Percentiles rank a stretch among this genome's conserved stretches.
These are phyloP conservation scores for Mycosphaerella sp. DNA, from an alignment of 2,329 filamentous ascomycete species.

Conservation along the genomic window DNA sequence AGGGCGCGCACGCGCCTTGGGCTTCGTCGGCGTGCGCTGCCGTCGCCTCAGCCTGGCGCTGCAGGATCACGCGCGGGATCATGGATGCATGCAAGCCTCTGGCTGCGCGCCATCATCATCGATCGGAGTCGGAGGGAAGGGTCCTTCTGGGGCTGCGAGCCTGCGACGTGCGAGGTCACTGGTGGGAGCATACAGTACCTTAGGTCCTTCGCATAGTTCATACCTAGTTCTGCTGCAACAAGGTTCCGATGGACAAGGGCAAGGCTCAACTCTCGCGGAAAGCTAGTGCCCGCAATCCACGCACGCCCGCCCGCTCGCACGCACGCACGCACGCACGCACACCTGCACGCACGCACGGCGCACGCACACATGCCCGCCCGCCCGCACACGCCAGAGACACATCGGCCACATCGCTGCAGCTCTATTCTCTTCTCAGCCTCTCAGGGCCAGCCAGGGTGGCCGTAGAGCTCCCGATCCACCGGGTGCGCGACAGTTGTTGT, in stretches of 20 bases:
- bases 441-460: no score
- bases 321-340: no score
- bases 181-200: no score
- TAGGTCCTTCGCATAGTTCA: no score
- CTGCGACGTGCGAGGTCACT: no score
- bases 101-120: neutral
- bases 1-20: no score
- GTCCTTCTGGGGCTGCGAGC: neutral
- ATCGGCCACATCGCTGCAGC: neutral
- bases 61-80: neutral
- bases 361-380: no score
- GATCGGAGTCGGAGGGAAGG: neutral
- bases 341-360: no score
- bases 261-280: neutral
- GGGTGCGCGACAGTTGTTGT: slow-evolving; percentile 5
- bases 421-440: no score
- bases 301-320: no score
- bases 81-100: neutral
- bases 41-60: neutral
- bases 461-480: slow-evolving; percentile 9
- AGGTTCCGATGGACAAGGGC: neutral
- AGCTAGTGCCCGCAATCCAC: no score
- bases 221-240: no score
- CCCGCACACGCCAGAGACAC: neutral
- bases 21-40: slow-evolving; percentile 1